These are phyloP conservation scores for Botrytis paeoniae DNA, from an alignment of 2,329 filamentous ascomycete genomes.

Conservation along the genomic window DNA sequence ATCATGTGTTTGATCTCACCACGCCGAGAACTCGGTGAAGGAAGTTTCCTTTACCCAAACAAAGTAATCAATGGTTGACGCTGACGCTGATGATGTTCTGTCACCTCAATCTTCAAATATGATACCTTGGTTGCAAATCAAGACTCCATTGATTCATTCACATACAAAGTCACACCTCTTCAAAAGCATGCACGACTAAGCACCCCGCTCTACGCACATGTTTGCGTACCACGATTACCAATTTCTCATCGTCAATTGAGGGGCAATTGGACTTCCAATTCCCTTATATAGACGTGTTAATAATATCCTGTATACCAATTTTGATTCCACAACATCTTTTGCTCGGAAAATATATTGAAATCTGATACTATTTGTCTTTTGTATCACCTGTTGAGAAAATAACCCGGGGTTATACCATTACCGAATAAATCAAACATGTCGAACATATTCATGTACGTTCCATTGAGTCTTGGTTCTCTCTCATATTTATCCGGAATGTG, in stretches of 20 bases:
- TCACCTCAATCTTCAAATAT: background rate
- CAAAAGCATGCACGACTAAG: background rate
- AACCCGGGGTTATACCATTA: background rate
- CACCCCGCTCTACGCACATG: background rate
- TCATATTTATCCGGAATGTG: background rate
- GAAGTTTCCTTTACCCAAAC: background rate
- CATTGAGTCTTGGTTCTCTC: background rate
- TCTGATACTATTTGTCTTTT: background rate
- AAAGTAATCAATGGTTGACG: background rate
- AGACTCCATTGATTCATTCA: background rate
- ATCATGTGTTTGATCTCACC: background rate
- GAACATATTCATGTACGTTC: conserved; percentile 7
- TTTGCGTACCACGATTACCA: background rate
- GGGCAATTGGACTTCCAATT: background rate
- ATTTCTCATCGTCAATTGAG: background rate
- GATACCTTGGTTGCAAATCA: background rate
- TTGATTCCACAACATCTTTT: background rate
- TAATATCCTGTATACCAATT: background rate
- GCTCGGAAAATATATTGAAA: background rate
- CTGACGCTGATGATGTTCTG: background rate
- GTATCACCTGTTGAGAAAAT: background rate
- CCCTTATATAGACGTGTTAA: background rate
- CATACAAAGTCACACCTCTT: background rate
- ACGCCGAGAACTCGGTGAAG: background rate
- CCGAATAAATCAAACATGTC: background rate